Base-by-base conservation (phyloP, 768 basidiomycete species). In the Atractiella rhizophila region DNA sequence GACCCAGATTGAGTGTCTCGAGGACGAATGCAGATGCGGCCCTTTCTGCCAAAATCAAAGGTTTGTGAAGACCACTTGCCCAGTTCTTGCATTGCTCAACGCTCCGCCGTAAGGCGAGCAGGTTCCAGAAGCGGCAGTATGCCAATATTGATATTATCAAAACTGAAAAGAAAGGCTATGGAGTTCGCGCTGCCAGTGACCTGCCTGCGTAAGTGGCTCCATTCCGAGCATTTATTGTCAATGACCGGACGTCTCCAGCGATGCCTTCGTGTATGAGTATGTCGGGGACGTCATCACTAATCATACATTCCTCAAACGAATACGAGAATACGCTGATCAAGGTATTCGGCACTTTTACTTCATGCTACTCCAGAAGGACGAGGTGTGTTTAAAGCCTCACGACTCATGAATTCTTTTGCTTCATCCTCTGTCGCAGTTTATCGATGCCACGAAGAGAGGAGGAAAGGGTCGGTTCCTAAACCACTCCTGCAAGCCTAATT, bases 351-450 rank as follows among this genome's bases (percentile, higher is more conserved):
- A 96, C 58, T 98, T 96, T 52, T 98, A 96, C 62, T 98, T 98
- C 57, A 98, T 96, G 91, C 86, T 88, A 78, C 60, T 98, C 43
- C 91, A 98, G 62, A 83, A 80, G 56, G 85, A 88, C 50, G 85
- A 96, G 69, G 86, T 83, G 50, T 41, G 70, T 59, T 23, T 10
- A n/a, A 2, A n/a, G 32, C 25, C 19, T 29, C 23, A 3, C 11
- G 15, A 15, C 8, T 6, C 9, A 24, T 13, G 2, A 8, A 7
- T 3, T 38, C 23, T 2, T 21, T 9, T 26, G 26, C 5, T 28
- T 36, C 19, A 10, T 21, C 19, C n/a, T 13, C 8, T 3, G 4
- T 12, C 0, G 15, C 39, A 85, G 85, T 98, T 79, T 60, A 85
- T 98, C 54, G 91, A 98, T 58, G 91, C 91, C 1, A 96, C 91